A percentile compares a stretch with the other conserved stretches of the same genome.
These are phyloP conservation scores for Penicillium parvum DNA, from an alignment of 495 filamentous ascomycete species.

Conservation along the genomic window DNA sequence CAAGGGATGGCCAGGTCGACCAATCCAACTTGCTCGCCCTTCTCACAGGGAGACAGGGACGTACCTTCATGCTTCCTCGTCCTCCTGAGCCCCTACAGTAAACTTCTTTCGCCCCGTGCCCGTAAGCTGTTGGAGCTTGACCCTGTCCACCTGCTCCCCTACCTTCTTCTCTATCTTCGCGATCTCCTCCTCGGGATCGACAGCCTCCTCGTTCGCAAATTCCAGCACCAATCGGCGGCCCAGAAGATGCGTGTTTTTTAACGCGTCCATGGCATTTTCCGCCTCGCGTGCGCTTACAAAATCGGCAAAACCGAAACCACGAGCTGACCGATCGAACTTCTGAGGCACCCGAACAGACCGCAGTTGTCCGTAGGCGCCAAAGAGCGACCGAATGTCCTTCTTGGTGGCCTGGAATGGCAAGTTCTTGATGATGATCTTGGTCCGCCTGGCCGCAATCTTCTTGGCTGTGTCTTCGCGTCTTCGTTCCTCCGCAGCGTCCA, in stretches of 20 bases:
- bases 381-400: constrained; percentile 80
- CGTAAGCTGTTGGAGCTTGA: constrained; percentile 82
- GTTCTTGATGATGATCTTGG: constrained; percentile 98
- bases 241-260: constrained; percentile 89
- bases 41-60: constrained; percentile 33
- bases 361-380: constrained; percentile 85
- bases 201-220: constrained; percentile 77
- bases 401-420: constrained; percentile 92
- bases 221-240: constrained; percentile 85
- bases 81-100: constrained; percentile 68
- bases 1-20: constrained; percentile 32
- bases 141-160: constrained; percentile 77
- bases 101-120: constrained; percentile 82
- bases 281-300: constrained; percentile 91
- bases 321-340: constrained; percentile 80
- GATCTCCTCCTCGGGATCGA: constrained; percentile 93
- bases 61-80: constrained; percentile 53
- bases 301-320: constrained; percentile 96
- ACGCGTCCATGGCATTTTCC: constrained; percentile 83
- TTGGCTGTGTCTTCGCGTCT: constrained; percentile 75
- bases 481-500: constrained; percentile 81
- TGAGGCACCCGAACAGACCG: constrained; percentile 89
- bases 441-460: constrained; percentile 65
- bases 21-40: constrained; percentile 25
- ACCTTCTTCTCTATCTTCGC: constrained; percentile 94